Evolutionary conservation across 73 alveolate species (phyloP).

Genomic region (Stentor roeselii): DNA sequence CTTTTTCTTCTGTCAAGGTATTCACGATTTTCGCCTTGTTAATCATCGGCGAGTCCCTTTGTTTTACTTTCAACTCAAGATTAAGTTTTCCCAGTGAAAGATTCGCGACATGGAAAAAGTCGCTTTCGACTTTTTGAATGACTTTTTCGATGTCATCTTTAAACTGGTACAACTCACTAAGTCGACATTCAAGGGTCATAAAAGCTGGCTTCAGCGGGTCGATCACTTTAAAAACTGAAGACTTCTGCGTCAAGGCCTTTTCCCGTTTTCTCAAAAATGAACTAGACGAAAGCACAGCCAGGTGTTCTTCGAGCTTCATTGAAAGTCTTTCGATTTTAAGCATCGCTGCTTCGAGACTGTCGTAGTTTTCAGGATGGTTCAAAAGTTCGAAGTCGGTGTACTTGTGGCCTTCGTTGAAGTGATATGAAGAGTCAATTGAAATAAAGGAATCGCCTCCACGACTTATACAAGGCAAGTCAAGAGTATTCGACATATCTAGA

Average conservation of each 20-base stretch:
- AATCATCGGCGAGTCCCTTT: slow-evolving; percentile 2
- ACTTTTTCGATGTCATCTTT: neutral
- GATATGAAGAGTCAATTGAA: too few species aligned
- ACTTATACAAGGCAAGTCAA: too few species aligned
- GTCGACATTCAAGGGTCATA: neutral
- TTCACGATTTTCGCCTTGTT: neutral
- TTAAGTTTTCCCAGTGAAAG: neutral
- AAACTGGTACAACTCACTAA: neutral
- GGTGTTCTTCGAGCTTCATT: neutral
- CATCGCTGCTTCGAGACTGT: neutral
- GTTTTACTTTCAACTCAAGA: neutral
- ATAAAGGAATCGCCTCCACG: too few species aligned
- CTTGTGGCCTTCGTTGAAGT: too few species aligned
- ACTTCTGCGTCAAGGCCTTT: neutral
- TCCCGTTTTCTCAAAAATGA: too few species aligned
- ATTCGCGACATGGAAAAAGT: neutral
- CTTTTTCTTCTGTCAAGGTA: neutral
- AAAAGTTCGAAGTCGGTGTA: too few species aligned
- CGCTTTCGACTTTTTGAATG: neutral
- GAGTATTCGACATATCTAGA: too few species aligned
- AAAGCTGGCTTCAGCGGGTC: neutral
- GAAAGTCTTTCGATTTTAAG: neutral
- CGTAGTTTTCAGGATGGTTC: too few species aligned
- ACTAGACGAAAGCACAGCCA: neutral
- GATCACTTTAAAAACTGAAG: neutral